phyloP scores from a whole-genome alignment of 192 early-diverging fungal genomes.

The Allomyces javanicus region DNA sequence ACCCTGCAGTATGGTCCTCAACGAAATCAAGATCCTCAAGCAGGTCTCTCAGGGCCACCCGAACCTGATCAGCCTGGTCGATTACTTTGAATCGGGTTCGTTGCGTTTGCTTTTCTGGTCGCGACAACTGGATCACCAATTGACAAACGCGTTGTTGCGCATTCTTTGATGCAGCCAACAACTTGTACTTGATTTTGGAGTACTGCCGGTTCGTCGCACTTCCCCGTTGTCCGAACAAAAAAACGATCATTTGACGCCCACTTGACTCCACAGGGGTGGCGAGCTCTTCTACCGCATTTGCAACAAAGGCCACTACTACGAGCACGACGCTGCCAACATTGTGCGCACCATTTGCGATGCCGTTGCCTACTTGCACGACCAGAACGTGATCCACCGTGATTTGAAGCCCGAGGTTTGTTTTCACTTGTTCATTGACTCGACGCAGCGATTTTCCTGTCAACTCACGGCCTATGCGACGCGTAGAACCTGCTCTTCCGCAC shows the following conservation, averaged over 20 bases:
- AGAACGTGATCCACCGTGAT: conserved; percentile 71
- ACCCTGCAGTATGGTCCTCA: conserved; percentile 4
- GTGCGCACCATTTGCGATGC: conserved; percentile 57
- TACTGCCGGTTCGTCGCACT: no score
- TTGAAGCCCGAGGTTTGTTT: neutral
- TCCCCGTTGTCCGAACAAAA: no score
- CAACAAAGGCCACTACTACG: conserved; percentile 44
- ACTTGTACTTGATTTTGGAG: neutral
- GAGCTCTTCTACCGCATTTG: conserved; percentile 82
- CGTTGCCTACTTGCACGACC: conserved; percentile 64
- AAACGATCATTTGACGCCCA: no score
- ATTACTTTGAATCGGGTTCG: conserved; percentile 62
- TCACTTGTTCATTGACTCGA: neutral
- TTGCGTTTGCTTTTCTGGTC: conserved; percentile 12
- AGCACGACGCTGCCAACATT: conserved; percentile 61
- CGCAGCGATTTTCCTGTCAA: neutral
- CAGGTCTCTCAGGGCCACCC: conserved; percentile 44
- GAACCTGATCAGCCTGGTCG: conserved; percentile 48
- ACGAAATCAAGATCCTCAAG: conserved; percentile 53
- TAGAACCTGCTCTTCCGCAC: conserved; percentile 60
- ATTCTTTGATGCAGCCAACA: conserved; percentile 1
- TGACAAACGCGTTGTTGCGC: neutral
- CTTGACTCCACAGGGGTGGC: conserved; percentile 48
- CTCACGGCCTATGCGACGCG: conserved; percentile 19
- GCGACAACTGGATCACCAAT: conserved; percentile 10